These are phyloP conservation scores for Coemansia sp. DNA, from an alignment of 192 early-diverging fungal genomes.

Conservation along the genomic window DNA sequence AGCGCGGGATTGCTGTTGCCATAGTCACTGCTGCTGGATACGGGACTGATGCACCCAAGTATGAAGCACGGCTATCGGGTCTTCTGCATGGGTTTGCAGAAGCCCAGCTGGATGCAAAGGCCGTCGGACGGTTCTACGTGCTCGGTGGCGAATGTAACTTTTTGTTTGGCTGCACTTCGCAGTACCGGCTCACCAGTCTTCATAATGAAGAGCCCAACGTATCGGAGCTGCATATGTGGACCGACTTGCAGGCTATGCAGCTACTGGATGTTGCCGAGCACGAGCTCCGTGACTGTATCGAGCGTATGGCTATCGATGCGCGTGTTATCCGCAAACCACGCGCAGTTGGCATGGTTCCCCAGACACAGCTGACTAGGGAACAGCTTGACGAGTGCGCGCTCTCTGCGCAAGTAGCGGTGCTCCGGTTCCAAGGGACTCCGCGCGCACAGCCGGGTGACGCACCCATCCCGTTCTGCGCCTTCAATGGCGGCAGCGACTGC, in stretches of 20 bases:
- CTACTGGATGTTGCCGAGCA: constrained; percentile 77
- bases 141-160: constrained; percentile 92
- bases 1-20: constrained; percentile 67
- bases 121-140: constrained; percentile 71
- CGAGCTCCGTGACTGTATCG: constrained; percentile 61
- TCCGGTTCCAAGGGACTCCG: constrained; percentile 58
- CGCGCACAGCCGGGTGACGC: constrained; percentile 56
- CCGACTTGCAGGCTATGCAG: constrained; percentile 55
- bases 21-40: constrained; percentile 94
- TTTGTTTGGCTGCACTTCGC: constrained; percentile 70
- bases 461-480: constrained; percentile 86
- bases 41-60: constrained; percentile 64
- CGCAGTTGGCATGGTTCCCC: constrained; percentile 73
- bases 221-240: constrained; percentile 54
- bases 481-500: constrained; percentile 88
- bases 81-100: constrained; percentile 65
- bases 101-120: constrained; percentile 49
- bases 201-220: constrained; percentile 29
- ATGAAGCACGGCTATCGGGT: constrained; percentile 77
- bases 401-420: constrained; percentile 65
- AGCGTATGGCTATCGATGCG: constrained; percentile 68
- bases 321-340: constrained; percentile 72
- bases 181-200: constrained; percentile 67
- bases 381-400: constrained; percentile 88
- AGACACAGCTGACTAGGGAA: constrained; percentile 65